phyloP scores from a whole-genome alignment of 2,329 filamentous ascomycete species.

The Fusarium newnesense region DNA sequence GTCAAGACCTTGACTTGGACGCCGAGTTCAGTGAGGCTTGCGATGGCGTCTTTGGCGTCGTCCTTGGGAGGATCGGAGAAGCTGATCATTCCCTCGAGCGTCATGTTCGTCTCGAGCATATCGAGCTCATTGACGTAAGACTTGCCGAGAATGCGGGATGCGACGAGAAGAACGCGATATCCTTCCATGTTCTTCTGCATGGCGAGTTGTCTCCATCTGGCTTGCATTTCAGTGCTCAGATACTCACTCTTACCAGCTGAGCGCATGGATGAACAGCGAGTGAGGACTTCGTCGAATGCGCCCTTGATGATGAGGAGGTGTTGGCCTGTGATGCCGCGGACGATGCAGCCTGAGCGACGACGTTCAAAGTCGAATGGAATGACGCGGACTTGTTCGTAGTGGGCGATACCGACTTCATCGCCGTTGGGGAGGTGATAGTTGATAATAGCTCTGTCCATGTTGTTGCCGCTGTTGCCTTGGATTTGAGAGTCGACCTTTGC shows the following conservation, averaged over 20 bases:
- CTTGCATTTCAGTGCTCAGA: not conserved
- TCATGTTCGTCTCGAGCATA: not conserved
- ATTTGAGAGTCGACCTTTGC: not conserved
- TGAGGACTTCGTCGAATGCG: not conserved
- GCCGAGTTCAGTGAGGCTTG: not conserved
- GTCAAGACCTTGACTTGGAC: not conserved
- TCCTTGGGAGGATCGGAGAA: conserved; percentile 1
- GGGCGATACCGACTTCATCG: not conserved
- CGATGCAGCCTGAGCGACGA: not conserved
- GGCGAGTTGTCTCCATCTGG: not conserved
- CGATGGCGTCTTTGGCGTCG: not conserved
- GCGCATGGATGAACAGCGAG: not conserved
- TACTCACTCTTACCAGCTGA: not conserved
- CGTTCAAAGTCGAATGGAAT: not conserved
- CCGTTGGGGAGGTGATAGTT: not conserved
- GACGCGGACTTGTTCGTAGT: not conserved
- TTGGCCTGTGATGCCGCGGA: not conserved
- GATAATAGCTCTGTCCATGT: conserved; percentile 4
- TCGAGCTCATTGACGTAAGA: not conserved
- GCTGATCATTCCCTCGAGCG: not conserved
- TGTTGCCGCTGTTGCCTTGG: conserved; percentile 2
- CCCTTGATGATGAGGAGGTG: not conserved
- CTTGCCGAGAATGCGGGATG: not conserved
- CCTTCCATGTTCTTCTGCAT: not conserved
- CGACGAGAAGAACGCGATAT: not conserved